Conservation (phyloP, 768 basidiomycete species). For the Erythrobasidium yunnanense region DNA sequence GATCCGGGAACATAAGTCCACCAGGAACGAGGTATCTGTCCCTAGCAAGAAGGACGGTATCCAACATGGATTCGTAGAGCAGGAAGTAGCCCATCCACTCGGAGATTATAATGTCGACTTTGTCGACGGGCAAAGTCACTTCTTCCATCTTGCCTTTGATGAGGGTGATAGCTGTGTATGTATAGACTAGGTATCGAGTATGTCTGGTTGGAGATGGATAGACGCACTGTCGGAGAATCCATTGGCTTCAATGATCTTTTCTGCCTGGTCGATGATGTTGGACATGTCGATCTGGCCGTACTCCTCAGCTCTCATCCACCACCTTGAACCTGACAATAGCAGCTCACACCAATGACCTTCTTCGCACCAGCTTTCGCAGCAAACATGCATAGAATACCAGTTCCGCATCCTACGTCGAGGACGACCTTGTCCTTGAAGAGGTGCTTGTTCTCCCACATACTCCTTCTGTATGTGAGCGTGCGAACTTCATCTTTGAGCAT, state of each 20-base stretch:
- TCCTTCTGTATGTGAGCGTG: constrained; percentile 84
- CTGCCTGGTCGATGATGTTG: constrained; percentile 98
- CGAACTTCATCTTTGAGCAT: constrained; percentile 97
- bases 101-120: constrained; percentile 88
- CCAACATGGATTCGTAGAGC: constrained; percentile 94
- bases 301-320: too few species aligned
- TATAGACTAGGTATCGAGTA: not conserved
- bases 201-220: not conserved
- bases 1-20: constrained; percentile 93
- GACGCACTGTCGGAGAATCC: constrained; percentile 85
- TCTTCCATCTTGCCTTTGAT: constrained; percentile 85
- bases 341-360: constrained; percentile 39
- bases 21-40: constrained; percentile 65
- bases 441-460: constrained; percentile 87
- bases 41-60: constrained; percentile 78
- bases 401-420: constrained; percentile 95
- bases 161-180: constrained; percentile 54
- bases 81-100: constrained; percentile 77
- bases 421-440: constrained; percentile 90
- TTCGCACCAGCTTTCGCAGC: constrained; percentile 40
- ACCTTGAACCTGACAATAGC: too few species aligned
- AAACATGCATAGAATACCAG: constrained; percentile 50
- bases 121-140: constrained; percentile 58
- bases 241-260: constrained; percentile 91
- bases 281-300: constrained; percentile 73